Evolutionary conservation across 805 yeast species (phyloP).

Genomic region (Cyberlindnera americana): DNA sequence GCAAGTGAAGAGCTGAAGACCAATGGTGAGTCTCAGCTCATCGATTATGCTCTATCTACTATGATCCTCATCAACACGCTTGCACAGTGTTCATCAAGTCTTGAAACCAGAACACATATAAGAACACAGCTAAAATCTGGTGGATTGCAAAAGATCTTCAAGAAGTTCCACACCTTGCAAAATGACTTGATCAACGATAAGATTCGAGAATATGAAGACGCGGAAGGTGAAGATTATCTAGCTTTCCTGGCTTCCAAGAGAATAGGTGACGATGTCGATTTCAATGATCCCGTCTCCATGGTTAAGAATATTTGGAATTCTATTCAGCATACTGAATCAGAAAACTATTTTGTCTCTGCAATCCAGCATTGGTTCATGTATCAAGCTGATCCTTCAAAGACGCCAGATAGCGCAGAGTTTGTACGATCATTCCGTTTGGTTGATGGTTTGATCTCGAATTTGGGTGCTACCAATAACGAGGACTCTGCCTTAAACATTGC

Average conservation of each 20-base stretch:
- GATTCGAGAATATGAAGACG: conserved; percentile 55
- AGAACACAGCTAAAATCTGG: conserved; percentile 57
- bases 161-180: conserved; percentile 47
- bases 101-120: conserved; percentile 48
- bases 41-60: conserved; percentile 70
- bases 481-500: conserved; percentile 74
- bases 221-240: conserved; percentile 52
- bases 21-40: conserved; percentile 56
- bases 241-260: conserved; percentile 37
- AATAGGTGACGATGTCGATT: conserved; percentile 39
- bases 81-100: conserved; percentile 35
- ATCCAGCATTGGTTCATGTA: conserved; percentile 51
- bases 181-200: conserved; percentile 62
- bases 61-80: conserved; percentile 68
- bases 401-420: conserved; percentile 42
- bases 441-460: conserved; percentile 62
- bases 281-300: conserved; percentile 60
- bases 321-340: conserved; percentile 49
- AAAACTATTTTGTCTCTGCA: conserved; percentile 47
- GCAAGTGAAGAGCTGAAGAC: conserved; percentile 76
- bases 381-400: conserved; percentile 35
- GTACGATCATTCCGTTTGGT: conserved; percentile 56
- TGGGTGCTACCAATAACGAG: conserved; percentile 43
- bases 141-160: conserved; percentile 52
- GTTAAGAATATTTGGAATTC: conserved; percentile 60